phyloP scores from a whole-genome alignment of 148 eudicot species.

The Nepenthes gracilis region DNA sequence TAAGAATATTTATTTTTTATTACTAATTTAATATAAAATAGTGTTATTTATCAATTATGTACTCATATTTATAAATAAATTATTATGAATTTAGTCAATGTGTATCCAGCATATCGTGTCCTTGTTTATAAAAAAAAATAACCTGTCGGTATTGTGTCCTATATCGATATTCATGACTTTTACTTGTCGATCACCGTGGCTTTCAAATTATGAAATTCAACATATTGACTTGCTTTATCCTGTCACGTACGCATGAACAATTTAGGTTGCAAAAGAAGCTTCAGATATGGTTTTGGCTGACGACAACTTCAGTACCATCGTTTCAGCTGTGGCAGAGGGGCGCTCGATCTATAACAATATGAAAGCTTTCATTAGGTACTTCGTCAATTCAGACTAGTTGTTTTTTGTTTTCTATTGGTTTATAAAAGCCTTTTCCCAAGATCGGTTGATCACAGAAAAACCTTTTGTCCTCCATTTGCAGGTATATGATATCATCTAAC shows the following conservation, averaged over 20 bases:
- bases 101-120: no score
- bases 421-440: neutral
- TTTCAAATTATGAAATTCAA: neutral
- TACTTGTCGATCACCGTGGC: no score
- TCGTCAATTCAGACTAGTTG: neutral
- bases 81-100: no score
- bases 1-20: no score
- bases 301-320: constrained; percentile 86
- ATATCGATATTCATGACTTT: no score
- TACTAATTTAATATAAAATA: no score
- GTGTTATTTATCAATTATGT: no score
- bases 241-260: neutral
- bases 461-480: constrained; percentile 14
- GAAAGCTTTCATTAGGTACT: constrained; percentile 91
- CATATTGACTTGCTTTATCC: neutral
- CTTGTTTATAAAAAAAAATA: no score
- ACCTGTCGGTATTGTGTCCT: no score
- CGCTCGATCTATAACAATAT: constrained; percentile 83
- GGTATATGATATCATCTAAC: constrained; percentile 98
- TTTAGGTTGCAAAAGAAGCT: constrained; percentile 92
- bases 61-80: no score
- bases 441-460: neutral
- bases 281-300: constrained; percentile 92
- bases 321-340: constrained; percentile 87
- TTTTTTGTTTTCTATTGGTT: constrained; percentile 1